A percentile compares a stretch with the other conserved stretches of the same genome.
Evolutionary conservation across 305 asterid species (phyloP).

Genomic region (Solanum hybrid): DNA sequence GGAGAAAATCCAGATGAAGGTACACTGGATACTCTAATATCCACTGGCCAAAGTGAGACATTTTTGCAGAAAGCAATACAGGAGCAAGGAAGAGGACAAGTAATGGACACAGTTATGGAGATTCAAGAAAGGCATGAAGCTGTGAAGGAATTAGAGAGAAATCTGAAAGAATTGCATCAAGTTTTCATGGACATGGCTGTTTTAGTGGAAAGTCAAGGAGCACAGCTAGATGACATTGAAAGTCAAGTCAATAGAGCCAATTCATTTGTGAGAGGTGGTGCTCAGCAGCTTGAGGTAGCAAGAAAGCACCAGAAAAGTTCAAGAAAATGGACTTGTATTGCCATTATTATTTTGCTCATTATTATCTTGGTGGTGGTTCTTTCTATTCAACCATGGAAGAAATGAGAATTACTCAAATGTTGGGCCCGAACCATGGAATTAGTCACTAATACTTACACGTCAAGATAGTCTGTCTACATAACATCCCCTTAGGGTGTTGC

Average conservation of each 20-base stretch:
- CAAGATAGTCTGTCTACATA: too few species aligned
- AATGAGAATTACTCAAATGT: background rate
- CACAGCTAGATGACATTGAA: conserved; percentile 52
- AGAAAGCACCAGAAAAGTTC: conserved; percentile 42
- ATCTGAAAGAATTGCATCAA: conserved; percentile 42
- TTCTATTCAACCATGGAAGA: conserved; percentile 46
- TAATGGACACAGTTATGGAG: conserved; percentile 52
- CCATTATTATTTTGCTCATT: conserved; percentile 32
- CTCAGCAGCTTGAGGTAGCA: conserved; percentile 41
- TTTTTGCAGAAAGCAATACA: conserved; percentile 57
- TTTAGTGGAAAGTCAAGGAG: conserved; percentile 46
- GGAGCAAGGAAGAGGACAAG: conserved; percentile 56
- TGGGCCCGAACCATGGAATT: accelerated
- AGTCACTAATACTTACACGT: background rate
- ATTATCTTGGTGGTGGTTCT: conserved; percentile 40
- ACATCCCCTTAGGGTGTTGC: background rate
- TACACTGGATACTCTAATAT: conserved; percentile 29
- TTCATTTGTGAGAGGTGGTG: conserved; percentile 36
- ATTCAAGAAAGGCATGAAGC: conserved; percentile 54
- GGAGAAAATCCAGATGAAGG: conserved; percentile 52
- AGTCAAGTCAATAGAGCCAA: conserved; percentile 43
- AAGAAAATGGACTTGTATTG: conserved; percentile 50
- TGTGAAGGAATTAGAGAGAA: conserved; percentile 48
- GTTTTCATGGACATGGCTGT: conserved; percentile 57
- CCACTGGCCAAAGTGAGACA: conserved; percentile 51